Conservation (phyloP, 768 basidiomycete species). For the Amanita fuliginea region DNA sequence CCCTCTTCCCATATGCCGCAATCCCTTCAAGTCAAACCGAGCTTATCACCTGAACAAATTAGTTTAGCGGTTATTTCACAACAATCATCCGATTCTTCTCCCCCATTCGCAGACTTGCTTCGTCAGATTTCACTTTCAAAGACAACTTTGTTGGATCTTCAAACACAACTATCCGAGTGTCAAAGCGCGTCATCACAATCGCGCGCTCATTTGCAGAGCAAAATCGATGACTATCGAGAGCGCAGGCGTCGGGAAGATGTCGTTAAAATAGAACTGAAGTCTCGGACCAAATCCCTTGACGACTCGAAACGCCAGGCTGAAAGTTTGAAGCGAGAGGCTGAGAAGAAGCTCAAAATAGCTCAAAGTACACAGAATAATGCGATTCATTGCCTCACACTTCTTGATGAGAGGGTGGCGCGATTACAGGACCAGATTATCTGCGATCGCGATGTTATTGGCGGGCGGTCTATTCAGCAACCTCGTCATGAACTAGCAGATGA, state of each 20-base stretch:
- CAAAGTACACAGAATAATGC: slow-evolving; percentile 56
- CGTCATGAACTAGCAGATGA: slow-evolving; percentile 39
- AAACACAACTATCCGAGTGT: slow-evolving; percentile 55
- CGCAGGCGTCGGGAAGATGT: slow-evolving; percentile 78
- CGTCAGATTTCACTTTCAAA: slow-evolving; percentile 61
- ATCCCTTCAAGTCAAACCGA: slow-evolving; percentile 19
- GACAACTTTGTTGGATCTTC: slow-evolving; percentile 54
- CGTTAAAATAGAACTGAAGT: slow-evolving; percentile 65
- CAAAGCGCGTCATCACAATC: slow-evolving; percentile 45
- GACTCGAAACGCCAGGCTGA: slow-evolving; percentile 83
- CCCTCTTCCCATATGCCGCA: not conserved
- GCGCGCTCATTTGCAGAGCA: slow-evolving; percentile 53
- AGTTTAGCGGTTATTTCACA: not conserved
- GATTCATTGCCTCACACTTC: slow-evolving; percentile 39
- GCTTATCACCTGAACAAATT: slow-evolving; percentile 16
- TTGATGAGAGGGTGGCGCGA: slow-evolving; percentile 50
- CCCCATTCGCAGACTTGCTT: slow-evolving; percentile 63
- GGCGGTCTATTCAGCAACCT: slow-evolving; percentile 33
- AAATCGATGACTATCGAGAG: slow-evolving; percentile 63
- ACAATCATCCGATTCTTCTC: slow-evolving; percentile 45
- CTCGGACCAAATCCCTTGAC: slow-evolving; percentile 77
- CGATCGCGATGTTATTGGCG: slow-evolving; percentile 41
- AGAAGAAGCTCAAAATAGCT: slow-evolving; percentile 74
- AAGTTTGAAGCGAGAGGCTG: slow-evolving; percentile 68
- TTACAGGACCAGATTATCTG: slow-evolving; percentile 43